Percentiles rank a stretch among this genome's conserved stretches.
phyloP scores from a whole-genome alignment of 2,329 filamentous ascomycete species.

The Aspergillus texensis region DNA sequence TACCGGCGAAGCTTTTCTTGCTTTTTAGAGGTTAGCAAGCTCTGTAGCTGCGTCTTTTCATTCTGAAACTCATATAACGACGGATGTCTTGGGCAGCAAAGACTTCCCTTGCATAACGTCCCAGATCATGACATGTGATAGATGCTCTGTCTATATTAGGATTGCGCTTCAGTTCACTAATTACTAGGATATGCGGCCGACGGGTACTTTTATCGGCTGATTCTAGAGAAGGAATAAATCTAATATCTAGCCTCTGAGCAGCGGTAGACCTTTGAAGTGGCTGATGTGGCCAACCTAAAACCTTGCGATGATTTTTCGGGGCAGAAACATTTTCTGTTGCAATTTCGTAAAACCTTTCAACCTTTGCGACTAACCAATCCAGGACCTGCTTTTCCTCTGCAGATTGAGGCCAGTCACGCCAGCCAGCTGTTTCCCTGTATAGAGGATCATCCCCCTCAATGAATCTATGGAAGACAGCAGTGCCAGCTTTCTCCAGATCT shows the following conservation, averaged over 20 bases:
- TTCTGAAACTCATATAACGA: too few relatives aligned
- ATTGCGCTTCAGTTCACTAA: background rate
- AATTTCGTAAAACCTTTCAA: slow-evolving; percentile 15
- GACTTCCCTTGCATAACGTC: background rate
- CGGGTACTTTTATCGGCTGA: background rate
- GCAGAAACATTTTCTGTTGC: slow-evolving; percentile 12
- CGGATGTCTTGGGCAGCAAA: background rate
- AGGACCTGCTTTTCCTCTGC: slow-evolving; percentile 30
- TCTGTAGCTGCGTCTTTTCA: too few relatives aligned
- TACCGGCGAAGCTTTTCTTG: too few relatives aligned
- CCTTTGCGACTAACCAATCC: slow-evolving; percentile 25
- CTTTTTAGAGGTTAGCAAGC: too few relatives aligned
- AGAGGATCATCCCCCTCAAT: slow-evolving; percentile 24
- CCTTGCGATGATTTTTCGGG: slow-evolving; percentile 8
- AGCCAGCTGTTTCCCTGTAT: slow-evolving; percentile 25
- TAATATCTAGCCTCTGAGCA: slow-evolving; percentile 39
- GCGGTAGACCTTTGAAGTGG: slow-evolving; percentile 31
- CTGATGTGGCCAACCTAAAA: slow-evolving; percentile 21
- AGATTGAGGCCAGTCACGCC: slow-evolving; percentile 29
- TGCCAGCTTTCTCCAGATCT: slow-evolving; percentile 24
- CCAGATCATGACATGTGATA: background rate
- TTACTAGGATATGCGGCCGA: background rate
- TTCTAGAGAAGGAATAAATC: slow-evolving; percentile 30
- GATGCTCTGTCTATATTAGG: background rate
- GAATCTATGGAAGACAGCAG: slow-evolving; percentile 30